Evolutionary conservation across 305 asterid species (phyloP).

Genomic region (Lippia alba): DNA sequence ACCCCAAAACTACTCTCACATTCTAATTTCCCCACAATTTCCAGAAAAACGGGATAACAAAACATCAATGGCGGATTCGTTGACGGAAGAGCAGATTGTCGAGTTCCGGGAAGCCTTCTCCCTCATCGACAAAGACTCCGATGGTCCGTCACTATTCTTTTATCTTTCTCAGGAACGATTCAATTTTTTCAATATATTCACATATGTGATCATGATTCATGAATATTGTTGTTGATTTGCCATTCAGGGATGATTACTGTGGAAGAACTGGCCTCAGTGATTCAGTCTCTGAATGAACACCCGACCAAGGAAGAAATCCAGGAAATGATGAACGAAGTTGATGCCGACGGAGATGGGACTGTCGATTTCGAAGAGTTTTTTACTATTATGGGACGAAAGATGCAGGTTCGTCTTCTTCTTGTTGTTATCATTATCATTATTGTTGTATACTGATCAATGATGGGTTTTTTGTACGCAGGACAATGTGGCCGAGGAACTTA

Average conservation of each 20-base stretch:
- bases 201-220: no score
- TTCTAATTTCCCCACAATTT: no score
- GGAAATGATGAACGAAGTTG: constrained; percentile 73
- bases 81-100: constrained; percentile 49
- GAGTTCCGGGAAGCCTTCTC: constrained; percentile 55
- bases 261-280: constrained; percentile 64
- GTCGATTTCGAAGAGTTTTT: constrained; percentile 69
- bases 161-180: not conserved
- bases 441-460: not conserved
- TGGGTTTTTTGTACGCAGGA: constrained; percentile 42
- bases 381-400: constrained; percentile 59
- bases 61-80: constrained; percentile 47
- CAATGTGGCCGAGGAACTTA: constrained; percentile 62
- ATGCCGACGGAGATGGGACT: constrained; percentile 65
- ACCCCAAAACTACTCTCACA: not conserved
- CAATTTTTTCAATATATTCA: not conserved
- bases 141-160: constrained; percentile 41
- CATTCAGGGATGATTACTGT: constrained; percentile 65
- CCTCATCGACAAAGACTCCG: constrained; percentile 55
- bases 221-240: not conserved
- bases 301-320: constrained; percentile 73
- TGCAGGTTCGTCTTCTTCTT: constrained; percentile 44
- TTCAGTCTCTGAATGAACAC: constrained; percentile 61
- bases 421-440: constrained; percentile 5
- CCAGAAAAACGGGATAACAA: no score